Evolutionary conservation across 1,139 yeast species (phyloP).

Genomic region (Nakaseomyces nivariensis): DNA sequence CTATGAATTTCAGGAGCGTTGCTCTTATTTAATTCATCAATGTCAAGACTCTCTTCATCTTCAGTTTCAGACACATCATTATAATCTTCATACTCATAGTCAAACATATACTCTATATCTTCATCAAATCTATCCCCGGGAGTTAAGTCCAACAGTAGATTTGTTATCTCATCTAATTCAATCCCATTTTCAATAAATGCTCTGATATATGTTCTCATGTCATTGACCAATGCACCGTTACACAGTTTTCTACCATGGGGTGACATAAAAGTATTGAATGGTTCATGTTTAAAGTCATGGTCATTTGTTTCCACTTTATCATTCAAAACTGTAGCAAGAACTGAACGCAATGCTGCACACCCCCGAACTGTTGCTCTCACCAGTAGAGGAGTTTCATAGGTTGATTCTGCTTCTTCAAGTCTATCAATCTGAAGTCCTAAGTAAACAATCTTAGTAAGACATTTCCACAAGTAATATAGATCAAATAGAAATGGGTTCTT

Average conservation of each 20-base stretch:
- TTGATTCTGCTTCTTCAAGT: conserved; percentile 37
- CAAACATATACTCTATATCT: conserved; percentile 63
- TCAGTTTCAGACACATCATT: conserved; percentile 17
- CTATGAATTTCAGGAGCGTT: conserved; percentile 14
- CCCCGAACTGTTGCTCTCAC: conserved; percentile 51
- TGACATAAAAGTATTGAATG: conserved; percentile 46
- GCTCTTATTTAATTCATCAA: conserved; percentile 12
- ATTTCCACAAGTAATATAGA: conserved; percentile 53
- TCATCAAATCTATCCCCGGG: conserved; percentile 64
- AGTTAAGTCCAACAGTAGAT: conserved; percentile 45
- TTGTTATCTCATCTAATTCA: conserved; percentile 41
- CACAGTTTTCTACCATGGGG: conserved; percentile 51
- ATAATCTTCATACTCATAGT: conserved; percentile 40
- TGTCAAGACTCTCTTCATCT: conserved; percentile 24
- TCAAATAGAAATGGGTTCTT: conserved; percentile 52
- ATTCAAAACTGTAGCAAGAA: conserved; percentile 52
- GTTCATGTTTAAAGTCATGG: conserved; percentile 47
- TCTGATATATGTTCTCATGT: conserved; percentile 42
- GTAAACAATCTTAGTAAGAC: conserved; percentile 46
- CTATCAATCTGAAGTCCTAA: conserved; percentile 58
- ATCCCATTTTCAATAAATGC: conserved; percentile 38
- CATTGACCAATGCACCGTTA: conserved; percentile 48
- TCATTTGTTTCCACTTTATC: conserved; percentile 31
- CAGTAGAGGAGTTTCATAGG: conserved; percentile 39
- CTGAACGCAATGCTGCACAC: conserved; percentile 50